Conservation (phyloP, 257 asterid species). For the Nicotiana otophora region DNA sequence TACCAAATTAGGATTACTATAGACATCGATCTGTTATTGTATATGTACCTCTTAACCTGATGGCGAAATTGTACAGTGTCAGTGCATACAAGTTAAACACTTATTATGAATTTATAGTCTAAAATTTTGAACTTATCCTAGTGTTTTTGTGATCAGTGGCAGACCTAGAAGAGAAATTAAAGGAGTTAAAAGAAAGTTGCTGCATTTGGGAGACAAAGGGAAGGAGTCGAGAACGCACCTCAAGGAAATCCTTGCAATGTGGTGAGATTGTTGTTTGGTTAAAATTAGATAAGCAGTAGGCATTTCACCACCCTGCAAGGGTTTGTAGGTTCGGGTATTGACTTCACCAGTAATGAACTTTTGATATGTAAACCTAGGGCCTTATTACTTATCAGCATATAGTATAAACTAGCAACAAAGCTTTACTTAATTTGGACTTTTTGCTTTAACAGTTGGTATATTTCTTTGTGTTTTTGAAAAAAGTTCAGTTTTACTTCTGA, state of each 20-base stretch:
- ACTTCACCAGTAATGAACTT: constrained; percentile 40
- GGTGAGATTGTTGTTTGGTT: constrained; percentile 8
- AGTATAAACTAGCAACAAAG: background rate
- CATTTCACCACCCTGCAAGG: constrained; percentile 26
- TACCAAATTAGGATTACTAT: background rate
- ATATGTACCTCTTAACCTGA: too few species aligned
- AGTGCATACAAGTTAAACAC: background rate
- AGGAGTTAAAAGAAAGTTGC: constrained; percentile 13
- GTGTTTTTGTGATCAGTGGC: background rate
- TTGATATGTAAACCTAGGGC: background rate
- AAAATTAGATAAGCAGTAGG: background rate
- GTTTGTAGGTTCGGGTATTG: constrained; percentile 78
- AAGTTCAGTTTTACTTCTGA: background rate
- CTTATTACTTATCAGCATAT: background rate
- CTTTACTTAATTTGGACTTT: background rate
- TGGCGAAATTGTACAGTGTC: background rate
- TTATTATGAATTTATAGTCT: background rate
- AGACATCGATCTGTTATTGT: background rate
- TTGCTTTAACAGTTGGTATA: background rate
- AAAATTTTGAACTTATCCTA: background rate
- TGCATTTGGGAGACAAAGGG: constrained; percentile 17
- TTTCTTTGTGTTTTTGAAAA: background rate
- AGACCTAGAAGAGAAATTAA: background rate
- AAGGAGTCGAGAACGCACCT: constrained; percentile 83
- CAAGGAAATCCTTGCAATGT: constrained; percentile 29